Evolutionary conservation across 1,284 basidiomycete genomes (phyloP), one percentile per base, ranked within the genome.

Genomic region (Wallemia ichthyophaga): DNA sequence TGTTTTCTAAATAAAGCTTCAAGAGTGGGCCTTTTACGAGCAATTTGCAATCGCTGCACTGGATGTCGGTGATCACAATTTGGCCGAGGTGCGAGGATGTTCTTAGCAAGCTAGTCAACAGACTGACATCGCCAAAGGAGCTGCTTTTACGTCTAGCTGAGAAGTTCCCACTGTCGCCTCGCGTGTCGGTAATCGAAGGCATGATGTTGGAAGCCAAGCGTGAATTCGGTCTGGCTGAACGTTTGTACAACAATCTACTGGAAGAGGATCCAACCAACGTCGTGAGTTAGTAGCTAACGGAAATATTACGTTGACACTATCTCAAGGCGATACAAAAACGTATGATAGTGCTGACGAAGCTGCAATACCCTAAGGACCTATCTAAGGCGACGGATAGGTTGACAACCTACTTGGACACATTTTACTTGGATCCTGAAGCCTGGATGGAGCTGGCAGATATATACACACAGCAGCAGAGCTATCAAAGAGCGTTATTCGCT

Each of bases 381-480:
- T 80, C 57, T 76, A 76, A 64, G 69, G 77, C 2, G 76, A 81
- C 56, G 74, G 75, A 48, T 80, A 84, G 0, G 80, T 89, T 98
- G 3, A 78, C 80, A 23, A 71, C 75, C 28, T 83, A 87, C 66
- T 77, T 96, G 32, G 92, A 96, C 67, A 88, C 81, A 0, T 89
- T 92, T 70, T 96, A 96, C 69, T 79, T 80, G 26, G 92, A 98
- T 66, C 74, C 85, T 0, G 83, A 91, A 64, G 89, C 78, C 2
- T 98, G 92, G 94, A 74, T 87, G 13, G 81, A 94, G 66, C 77
- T 98, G n/a, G 83, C 88, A 0, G 83, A 87, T 64, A 76, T 89
- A 5, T 94, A 98, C 66, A 32, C 57, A 27, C 23, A 58, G 64
- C 62, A 24, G 68, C 67, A 67, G 65, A 74, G 64, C 66, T 85